Percentiles rank a stretch among this genome's conserved stretches.
These are phyloP conservation scores for Anthostomella pinea DNA, from an alignment of 2,329 filamentous ascomycete genomes.

Conservation along the genomic window DNA sequence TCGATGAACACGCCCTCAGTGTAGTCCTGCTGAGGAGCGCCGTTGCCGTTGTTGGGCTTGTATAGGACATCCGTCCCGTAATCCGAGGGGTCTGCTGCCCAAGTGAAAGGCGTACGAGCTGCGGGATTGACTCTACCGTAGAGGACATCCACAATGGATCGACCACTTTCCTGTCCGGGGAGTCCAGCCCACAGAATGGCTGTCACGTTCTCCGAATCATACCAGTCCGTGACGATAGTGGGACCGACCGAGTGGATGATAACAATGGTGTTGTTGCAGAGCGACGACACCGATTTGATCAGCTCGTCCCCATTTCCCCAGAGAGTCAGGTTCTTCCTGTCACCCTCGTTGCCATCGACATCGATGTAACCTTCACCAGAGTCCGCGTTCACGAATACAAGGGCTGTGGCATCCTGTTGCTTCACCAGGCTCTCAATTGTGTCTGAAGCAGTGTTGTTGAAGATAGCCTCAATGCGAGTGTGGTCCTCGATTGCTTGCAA, in stretches of 20 bases:
- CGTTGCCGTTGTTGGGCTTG: slow-evolving; percentile 64
- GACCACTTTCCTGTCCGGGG: slow-evolving; percentile 81
- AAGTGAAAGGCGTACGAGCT: slow-evolving; percentile 77
- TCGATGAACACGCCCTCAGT: slow-evolving; percentile 79
- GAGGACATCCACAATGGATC: slow-evolving; percentile 76
- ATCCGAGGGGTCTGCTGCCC: slow-evolving; percentile 63
- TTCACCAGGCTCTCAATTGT: slow-evolving; percentile 59
- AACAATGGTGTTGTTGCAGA: slow-evolving; percentile 87
- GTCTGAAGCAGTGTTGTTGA: slow-evolving; percentile 61
- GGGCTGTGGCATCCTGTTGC: slow-evolving; percentile 63
- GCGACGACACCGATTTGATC: slow-evolving; percentile 73
- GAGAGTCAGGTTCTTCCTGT: slow-evolving; percentile 87
- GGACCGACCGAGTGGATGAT: slow-evolving; percentile 84
- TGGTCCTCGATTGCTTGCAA: slow-evolving; percentile 59
- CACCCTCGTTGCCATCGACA: slow-evolving; percentile 79
- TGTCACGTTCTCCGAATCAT: slow-evolving; percentile 73
- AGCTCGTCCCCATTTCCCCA: slow-evolving; percentile 81
- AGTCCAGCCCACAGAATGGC: slow-evolving; percentile 81
- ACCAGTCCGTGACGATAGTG: slow-evolving; percentile 72
- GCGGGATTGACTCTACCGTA: slow-evolving; percentile 77
- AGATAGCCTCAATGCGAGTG: slow-evolving; percentile 61
- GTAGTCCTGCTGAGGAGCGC: slow-evolving; percentile 70
- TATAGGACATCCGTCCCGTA: slow-evolving; percentile 69
- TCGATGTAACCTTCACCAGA: slow-evolving; percentile 84
- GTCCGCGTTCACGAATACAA: slow-evolving; percentile 89